Evolutionary conservation across 768 basidiomycete genomes (phyloP).

Genomic region (Podaxis sp.): DNA sequence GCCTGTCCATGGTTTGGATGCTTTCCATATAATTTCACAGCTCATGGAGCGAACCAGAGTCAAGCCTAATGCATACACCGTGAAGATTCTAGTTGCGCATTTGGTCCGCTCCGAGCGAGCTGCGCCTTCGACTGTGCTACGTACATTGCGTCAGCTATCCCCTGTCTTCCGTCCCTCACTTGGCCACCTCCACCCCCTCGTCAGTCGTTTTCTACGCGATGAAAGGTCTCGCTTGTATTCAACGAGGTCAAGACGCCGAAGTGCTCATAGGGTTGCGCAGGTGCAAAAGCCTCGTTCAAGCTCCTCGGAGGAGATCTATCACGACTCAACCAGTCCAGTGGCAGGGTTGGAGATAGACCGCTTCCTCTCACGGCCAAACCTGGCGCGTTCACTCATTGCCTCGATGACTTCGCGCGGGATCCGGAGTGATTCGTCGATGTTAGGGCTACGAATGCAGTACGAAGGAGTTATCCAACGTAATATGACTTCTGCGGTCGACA

Average conservation of each 20-base stretch:
- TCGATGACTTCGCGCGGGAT: slow-evolving; percentile 47
- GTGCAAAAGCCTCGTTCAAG: not conserved
- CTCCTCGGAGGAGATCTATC: not conserved
- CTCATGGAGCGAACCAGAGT: slow-evolving; percentile 56
- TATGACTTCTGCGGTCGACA: slow-evolving; percentile 45
- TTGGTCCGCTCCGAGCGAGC: slow-evolving; percentile 42
- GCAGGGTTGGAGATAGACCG: slow-evolving; percentile 1
- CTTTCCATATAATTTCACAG: slow-evolving; percentile 43
- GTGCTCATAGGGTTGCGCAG: too few species aligned
- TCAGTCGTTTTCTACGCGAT: slow-evolving; percentile 49
- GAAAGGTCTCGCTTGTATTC: slow-evolving; percentile 58
- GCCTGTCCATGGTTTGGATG: slow-evolving; percentile 44
- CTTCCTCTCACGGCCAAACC: slow-evolving; percentile 20
- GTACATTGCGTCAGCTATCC: slow-evolving; percentile 44
- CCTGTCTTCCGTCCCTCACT: slow-evolving; percentile 43
- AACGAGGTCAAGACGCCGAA: not conserved
- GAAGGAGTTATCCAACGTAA: slow-evolving; percentile 55
- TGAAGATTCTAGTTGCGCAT: slow-evolving; percentile 53
- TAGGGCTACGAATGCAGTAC: slow-evolving; percentile 61
- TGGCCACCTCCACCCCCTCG: slow-evolving; percentile 53
- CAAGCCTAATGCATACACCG: slow-evolving; percentile 50
- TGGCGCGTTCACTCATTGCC: slow-evolving; percentile 40
- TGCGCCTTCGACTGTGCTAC: slow-evolving; percentile 45
- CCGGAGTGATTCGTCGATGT: slow-evolving; percentile 53
- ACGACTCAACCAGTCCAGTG: not conserved